phyloP scores from a whole-genome alignment of 768 basidiomycete species.

The Trichaptum fuscoviolaceum region DNA sequence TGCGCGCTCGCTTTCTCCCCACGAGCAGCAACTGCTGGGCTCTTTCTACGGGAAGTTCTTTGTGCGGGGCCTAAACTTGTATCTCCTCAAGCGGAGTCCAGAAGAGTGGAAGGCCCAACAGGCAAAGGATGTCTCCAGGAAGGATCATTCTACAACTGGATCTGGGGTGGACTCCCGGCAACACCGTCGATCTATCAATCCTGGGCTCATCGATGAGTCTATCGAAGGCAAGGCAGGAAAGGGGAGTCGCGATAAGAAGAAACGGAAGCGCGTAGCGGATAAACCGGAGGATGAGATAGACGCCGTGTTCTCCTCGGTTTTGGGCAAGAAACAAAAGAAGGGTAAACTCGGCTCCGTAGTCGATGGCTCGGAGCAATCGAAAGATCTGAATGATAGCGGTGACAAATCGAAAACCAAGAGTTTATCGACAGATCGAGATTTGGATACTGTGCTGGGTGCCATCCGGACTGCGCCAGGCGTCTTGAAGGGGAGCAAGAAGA shows the following conservation, averaged over 20 bases:
- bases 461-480: conserved; percentile 52
- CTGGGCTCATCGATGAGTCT: conserved; percentile 4
- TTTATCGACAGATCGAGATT: conserved; percentile 28
- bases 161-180: conserved; percentile 10
- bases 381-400: not conserved
- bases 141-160: conserved; percentile 17
- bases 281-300: conserved; percentile 67
- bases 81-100: conserved; percentile 70
- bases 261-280: conserved; percentile 41
- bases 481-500: conserved; percentile 34
- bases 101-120: conserved; percentile 70
- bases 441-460: conserved; percentile 52
- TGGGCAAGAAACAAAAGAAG: conserved; percentile 58
- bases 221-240: conserved; percentile 14
- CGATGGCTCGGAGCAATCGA: not conserved
- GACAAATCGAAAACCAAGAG: not conserved
- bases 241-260: conserved; percentile 21
- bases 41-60: conserved; percentile 90
- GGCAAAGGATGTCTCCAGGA: not conserved
- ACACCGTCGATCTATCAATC: conserved; percentile 15
- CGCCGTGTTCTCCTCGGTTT: conserved; percentile 51
- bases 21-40: conserved; percentile 65
- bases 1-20: conserved; percentile 67
- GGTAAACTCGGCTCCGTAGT: conserved; percentile 31
- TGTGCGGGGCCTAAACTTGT: conserved; percentile 68